A percentile compares a stretch with the other conserved stretches of the same genome.
Conservation (phyloP, 352 stramenopile genomes). For the Globisporangium paddicum region DNA sequence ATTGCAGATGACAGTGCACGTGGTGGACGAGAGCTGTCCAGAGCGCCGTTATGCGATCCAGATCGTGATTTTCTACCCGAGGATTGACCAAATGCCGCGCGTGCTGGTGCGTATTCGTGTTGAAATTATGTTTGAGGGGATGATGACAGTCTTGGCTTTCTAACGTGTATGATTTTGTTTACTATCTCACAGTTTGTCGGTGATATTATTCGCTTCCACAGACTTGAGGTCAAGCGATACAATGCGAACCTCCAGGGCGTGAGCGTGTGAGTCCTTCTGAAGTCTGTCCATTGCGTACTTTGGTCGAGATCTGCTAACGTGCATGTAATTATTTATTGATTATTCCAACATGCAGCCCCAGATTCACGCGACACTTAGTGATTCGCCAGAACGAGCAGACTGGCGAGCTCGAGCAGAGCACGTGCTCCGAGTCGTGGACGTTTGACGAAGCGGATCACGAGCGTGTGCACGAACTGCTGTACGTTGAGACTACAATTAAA, state of each 20-base stretch:
- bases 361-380: slow-evolving; percentile 51
- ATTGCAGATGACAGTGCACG: slow-evolving; percentile 59
- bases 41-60: slow-evolving; percentile 46
- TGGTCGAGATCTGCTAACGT: not conserved
- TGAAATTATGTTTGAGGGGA: not conserved
- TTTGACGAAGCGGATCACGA: slow-evolving; percentile 52
- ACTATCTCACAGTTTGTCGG: slow-evolving; percentile 41
- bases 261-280: slow-evolving; percentile 28
- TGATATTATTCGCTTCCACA: slow-evolving; percentile 78
- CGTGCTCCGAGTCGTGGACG: slow-evolving; percentile 52
- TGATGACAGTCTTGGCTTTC: not conserved
- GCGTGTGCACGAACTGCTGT: slow-evolving; percentile 38
- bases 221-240: slow-evolving; percentile 62
- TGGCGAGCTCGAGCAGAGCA: slow-evolving; percentile 34
- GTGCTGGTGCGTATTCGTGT: slow-evolving; percentile 35
- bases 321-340: not conserved
- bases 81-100: slow-evolving; percentile 52
- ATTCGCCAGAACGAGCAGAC: slow-evolving; percentile 26
- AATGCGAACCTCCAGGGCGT: slow-evolving; percentile 53
- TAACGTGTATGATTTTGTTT: not conserved
- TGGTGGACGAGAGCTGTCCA: slow-evolving; percentile 60
- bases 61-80: slow-evolving; percentile 63
- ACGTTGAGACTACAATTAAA: slow-evolving; percentile 4
- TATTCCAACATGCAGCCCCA: not conserved
- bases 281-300: not conserved